These are phyloP conservation scores for Salinomyces thailandicus DNA, from an alignment of 2,329 filamentous ascomycete species.

Conservation along the genomic window DNA sequence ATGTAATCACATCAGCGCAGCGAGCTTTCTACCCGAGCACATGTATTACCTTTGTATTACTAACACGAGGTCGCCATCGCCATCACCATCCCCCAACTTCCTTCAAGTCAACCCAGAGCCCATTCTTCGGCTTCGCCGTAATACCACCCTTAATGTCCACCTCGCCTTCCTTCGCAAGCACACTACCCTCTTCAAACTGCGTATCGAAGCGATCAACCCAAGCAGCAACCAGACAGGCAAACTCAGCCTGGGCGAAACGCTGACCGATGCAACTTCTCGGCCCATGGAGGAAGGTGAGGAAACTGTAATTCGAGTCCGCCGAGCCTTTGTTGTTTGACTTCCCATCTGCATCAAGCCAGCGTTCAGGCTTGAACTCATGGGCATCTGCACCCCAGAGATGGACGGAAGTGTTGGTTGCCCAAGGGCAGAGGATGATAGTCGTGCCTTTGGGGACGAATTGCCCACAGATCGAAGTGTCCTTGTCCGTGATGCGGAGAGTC, in stretches of 20 bases:
- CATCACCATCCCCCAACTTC: slow-evolving; percentile 50
- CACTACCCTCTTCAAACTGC: slow-evolving; percentile 48
- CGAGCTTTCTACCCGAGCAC: too few species aligned
- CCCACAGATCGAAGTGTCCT: slow-evolving; percentile 55
- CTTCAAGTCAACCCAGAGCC: slow-evolving; percentile 58
- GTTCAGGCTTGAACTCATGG: slow-evolving; percentile 63
- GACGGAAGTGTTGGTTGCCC: slow-evolving; percentile 59
- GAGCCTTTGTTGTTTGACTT: slow-evolving; percentile 55
- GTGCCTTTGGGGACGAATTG: slow-evolving; percentile 61
- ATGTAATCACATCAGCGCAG: too few species aligned
- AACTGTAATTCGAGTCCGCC: slow-evolving; percentile 63
- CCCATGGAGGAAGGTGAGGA: slow-evolving; percentile 76
- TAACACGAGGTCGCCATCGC: too few species aligned
- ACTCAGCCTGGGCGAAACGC: slow-evolving; percentile 71
- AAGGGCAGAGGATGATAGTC: slow-evolving; percentile 51
- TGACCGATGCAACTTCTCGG: slow-evolving; percentile 78
- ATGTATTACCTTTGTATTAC: too few species aligned
- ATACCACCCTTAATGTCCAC: slow-evolving; percentile 58
- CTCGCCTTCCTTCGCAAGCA: slow-evolving; percentile 32
- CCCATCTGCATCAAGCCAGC: slow-evolving; percentile 53
- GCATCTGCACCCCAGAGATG: slow-evolving; percentile 70
- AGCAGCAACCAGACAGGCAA: slow-evolving; percentile 69
- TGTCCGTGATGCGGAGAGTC: slow-evolving; percentile 55
- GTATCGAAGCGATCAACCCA: slow-evolving; percentile 66
- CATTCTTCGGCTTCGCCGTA: slow-evolving; percentile 62